phyloP scores from a whole-genome alignment of 2,329 filamentous ascomycete species.

The Acephala macrosclerotiorum region DNA sequence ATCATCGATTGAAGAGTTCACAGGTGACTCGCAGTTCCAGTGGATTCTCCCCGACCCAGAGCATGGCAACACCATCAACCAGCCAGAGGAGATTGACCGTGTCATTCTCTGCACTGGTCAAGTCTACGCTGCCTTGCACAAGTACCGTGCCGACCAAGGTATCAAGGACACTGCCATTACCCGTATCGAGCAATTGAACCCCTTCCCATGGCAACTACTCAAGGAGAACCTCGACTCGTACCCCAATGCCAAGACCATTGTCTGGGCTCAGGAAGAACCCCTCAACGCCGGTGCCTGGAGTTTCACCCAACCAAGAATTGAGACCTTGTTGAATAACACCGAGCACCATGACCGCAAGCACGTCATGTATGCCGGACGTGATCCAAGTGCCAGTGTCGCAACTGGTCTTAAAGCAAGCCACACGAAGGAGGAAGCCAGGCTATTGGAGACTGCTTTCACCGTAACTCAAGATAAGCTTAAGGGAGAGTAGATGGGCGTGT shows the following conservation, averaged over 20 bases:
- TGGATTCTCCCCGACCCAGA: conserved; percentile 95
- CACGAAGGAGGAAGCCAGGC: conserved; percentile 89
- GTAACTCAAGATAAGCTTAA: conserved; percentile 75
- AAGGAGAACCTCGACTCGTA: conserved; percentile 97
- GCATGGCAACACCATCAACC: conserved; percentile 79
- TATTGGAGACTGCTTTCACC: conserved; percentile 71
- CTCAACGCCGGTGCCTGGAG: conserved; percentile 97
- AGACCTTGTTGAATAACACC: conserved; percentile 94
- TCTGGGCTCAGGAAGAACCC: conserved; percentile 98
- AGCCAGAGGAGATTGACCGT: conserved; percentile 87
- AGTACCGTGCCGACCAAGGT: conserved; percentile 86
- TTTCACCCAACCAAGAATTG: conserved; percentile 95
- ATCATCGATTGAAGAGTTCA: conserved; percentile 90
- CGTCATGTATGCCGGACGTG: conserved; percentile 95
- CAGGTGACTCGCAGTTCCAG: conserved; percentile 88
- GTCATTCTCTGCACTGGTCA: conserved; percentile 95
- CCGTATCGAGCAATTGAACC: conserved; percentile 96
- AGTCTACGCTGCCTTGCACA: conserved; percentile 88
- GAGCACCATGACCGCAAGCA: conserved; percentile 92
- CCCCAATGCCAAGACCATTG: conserved; percentile 96
- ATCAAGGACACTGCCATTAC: conserved; percentile 93
- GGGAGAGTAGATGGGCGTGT: conserved; percentile 51
- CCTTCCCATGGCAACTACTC: conserved; percentile 97
- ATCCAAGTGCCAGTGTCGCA: conserved; percentile 91
- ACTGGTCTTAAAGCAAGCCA: conserved; percentile 90